Conservation (phyloP, 2,329 filamentous ascomycete species). For the Alternaria longipes region DNA sequence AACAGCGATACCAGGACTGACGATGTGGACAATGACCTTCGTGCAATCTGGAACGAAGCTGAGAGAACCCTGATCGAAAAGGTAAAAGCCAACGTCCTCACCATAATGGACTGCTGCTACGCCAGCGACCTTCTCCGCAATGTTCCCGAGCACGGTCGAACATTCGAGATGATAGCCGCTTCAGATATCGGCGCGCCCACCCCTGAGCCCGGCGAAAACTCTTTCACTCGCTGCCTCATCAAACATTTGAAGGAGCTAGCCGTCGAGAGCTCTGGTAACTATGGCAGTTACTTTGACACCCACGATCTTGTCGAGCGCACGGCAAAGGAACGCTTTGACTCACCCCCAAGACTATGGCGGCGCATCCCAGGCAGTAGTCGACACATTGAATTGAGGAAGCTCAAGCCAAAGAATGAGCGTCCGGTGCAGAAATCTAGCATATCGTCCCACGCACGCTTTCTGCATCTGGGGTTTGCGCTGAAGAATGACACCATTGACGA, state of each 20-base stretch:
- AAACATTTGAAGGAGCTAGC: neutral
- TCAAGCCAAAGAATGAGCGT: constrained; percentile 9
- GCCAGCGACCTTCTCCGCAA: constrained; percentile 26
- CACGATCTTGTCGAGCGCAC: neutral
- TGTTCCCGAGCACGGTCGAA: constrained; percentile 6
- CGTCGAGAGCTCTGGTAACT: neutral
- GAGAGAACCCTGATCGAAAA: constrained; percentile 16
- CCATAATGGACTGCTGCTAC: constrained; percentile 37
- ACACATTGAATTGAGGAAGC: constrained; percentile 10
- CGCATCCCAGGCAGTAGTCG: constrained; percentile 3
- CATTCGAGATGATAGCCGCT: constrained; percentile 11
- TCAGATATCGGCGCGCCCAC: neutral
- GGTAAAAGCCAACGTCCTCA: constrained; percentile 25
- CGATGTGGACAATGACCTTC: neutral
- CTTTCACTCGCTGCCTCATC: neutral
- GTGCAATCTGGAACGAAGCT: neutral
- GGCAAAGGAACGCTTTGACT: neutral
- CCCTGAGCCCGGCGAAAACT: neutral
- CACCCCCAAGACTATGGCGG: neutral
- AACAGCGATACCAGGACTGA: neutral
- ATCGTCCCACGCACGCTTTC: constrained; percentile 4
- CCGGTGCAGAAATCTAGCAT: neutral
- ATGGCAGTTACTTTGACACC: neutral
- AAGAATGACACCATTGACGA: neutral
- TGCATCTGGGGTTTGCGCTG: constrained; percentile 12